Percentiles rank a stretch among this genome's conserved stretches.
phyloP scores from a whole-genome alignment of 805 yeast species.

The Kodamaea laetipori region DNA sequence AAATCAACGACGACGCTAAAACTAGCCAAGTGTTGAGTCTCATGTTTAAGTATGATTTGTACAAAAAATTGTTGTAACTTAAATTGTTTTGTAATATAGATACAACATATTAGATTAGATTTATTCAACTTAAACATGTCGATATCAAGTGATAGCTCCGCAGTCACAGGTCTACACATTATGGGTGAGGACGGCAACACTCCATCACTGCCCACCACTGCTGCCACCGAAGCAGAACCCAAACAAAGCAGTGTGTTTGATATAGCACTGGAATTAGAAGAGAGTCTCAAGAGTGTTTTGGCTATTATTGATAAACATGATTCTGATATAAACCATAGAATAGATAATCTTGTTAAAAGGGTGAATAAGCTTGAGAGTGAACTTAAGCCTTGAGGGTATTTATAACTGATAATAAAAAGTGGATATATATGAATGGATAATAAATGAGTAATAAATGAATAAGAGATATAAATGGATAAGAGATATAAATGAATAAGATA shows the following conservation, averaged over 20 bases:
- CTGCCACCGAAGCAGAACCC: constrained; percentile 4
- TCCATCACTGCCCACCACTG: background rate
- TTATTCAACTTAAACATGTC: too few relatives aligned
- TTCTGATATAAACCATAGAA: constrained; percentile 27
- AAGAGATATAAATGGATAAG: too few relatives aligned
- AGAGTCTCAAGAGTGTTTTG: constrained; percentile 24
- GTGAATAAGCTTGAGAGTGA: constrained; percentile 18
- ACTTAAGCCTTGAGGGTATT: background rate
- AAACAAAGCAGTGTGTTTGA: constrained; percentile 26
- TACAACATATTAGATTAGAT: too few relatives aligned
- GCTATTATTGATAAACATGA: constrained; percentile 29
- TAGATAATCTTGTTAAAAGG: constrained; percentile 27
- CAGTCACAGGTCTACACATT: constrained; percentile 3
- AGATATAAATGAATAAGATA: too few relatives aligned
- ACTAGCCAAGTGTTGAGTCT: background rate
- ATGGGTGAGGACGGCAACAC: background rate
- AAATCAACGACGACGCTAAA: background rate
- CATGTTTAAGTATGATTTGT: background rate
- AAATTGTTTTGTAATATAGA: too few relatives aligned
- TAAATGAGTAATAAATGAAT: too few relatives aligned
- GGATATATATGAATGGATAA: too few relatives aligned
- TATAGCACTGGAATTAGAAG: constrained; percentile 36
- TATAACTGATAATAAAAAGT: too few relatives aligned
- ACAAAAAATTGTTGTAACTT: background rate
- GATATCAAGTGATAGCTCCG: constrained; percentile 3